Evolutionary conservation across 2,329 filamentous ascomycete genomes (phyloP).

Genomic region (Phaeophleospora eucalypticola): DNA sequence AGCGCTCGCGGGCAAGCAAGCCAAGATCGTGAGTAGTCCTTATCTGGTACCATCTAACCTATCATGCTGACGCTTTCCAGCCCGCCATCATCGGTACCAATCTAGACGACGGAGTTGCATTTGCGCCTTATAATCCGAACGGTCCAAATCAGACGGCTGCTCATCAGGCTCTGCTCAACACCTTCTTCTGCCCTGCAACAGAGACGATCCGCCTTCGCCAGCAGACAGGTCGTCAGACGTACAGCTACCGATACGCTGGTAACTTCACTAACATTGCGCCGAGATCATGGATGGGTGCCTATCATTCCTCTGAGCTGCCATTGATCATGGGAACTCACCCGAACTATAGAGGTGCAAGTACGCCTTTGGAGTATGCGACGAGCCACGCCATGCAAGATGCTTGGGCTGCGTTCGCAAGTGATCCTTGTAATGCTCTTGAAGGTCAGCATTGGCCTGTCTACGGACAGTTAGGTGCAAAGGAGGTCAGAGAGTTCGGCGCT

Average conservation of each 20-base stretch:
- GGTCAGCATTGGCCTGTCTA: slow-evolving; percentile 20
- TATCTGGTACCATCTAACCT: background rate
- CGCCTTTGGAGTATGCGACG: slow-evolving; percentile 25
- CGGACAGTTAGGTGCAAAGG: slow-evolving; percentile 15
- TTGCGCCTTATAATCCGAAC: slow-evolving; percentile 32
- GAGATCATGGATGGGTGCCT: slow-evolving; percentile 41
- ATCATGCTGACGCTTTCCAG: slow-evolving; percentile 6
- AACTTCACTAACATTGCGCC: slow-evolving; percentile 42
- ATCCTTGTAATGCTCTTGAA: slow-evolving; percentile 31
- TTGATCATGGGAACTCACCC: slow-evolving; percentile 40
- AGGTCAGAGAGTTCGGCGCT: slow-evolving; percentile 26
- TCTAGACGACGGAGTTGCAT: slow-evolving; percentile 34
- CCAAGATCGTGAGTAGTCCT: slow-evolving; percentile 25
- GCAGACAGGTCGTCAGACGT: slow-evolving; percentile 32
- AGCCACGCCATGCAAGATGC: slow-evolving; percentile 32
- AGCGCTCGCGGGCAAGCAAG: slow-evolving; percentile 32
- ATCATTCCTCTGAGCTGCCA: slow-evolving; percentile 39
- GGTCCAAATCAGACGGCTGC: slow-evolving; percentile 25
- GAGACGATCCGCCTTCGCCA: slow-evolving; percentile 29
- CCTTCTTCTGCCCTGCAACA: slow-evolving; percentile 30
- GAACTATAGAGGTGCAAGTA: slow-evolving; percentile 24
- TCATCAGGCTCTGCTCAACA: slow-evolving; percentile 10
- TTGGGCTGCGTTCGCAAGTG: slow-evolving; percentile 35
- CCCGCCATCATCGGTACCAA: slow-evolving; percentile 38
- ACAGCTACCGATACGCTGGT: slow-evolving; percentile 40